Base-by-base conservation (phyloP, 371 early-diverging fungal genomes). In the Mortierella sp. region DNA sequence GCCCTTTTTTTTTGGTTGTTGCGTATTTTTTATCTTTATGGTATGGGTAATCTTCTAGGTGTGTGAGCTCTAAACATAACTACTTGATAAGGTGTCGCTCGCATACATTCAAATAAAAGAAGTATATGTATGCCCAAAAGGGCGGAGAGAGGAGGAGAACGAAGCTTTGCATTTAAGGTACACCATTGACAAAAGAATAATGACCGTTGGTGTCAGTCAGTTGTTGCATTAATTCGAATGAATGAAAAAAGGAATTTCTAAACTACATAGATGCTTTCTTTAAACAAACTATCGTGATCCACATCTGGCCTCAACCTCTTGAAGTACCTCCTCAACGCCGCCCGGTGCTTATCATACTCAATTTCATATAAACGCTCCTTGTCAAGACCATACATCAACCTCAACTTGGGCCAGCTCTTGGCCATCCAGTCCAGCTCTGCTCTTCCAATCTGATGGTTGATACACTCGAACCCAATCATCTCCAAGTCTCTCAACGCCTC, bases 351-450 rank as follows among this genome's bases (percentile, higher is more conserved):
- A 28, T 50, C 47, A 2, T 47, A 11, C 54, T 76, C 76, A 44
- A 70, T 68, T 0, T n/a, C 1, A 2, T 10, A 6, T 19, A 76
- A 14, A 11, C 42, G 65, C 7, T 70, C 76, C 50, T 14, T n/a
- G 70, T 48, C 70, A 1, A 76, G 54, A 21, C 76, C 76, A 42
- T 76, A 76, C 76, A 75, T 75, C 76, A 68, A n/a, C 65, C 26
- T 75, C 34, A 75, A 34, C 50, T 48, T 75, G 19, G 76, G 70
- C 76, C 70, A 76, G 13, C 38, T 68, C 54, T 76, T 68, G 31
- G 54, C 76, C 76, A 76, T 76, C 76, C 76, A 76, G 11, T 68
- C 70, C 42, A 76, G 14, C 54, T 70, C 76, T 1, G 31, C 52
- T 7, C 14, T 16, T 6, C 76, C 68, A 52, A 76, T 54, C 42